Evolutionary conservation across 2,329 filamentous ascomycete genomes (phyloP).

Genomic region (Neopestalotiopsis sp.): DNA sequence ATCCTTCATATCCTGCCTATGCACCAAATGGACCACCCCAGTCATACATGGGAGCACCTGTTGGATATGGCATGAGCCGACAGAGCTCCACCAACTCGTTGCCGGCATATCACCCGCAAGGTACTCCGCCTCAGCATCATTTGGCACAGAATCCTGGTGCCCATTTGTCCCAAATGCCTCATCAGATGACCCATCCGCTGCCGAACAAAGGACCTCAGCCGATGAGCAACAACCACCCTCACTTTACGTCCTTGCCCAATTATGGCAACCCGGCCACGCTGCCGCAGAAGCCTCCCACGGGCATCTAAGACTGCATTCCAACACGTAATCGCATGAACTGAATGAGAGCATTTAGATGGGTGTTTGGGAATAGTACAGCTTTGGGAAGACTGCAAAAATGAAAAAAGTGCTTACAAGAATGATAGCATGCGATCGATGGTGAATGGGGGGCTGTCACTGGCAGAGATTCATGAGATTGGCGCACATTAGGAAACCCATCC

Average conservation of each 20-base stretch:
- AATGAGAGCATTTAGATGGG: conserved; percentile 28
- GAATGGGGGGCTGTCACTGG: neutral
- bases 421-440: neutral
- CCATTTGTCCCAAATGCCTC: conserved; percentile 49
- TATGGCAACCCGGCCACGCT: conserved; percentile 66
- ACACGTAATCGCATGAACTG: conserved; percentile 18
- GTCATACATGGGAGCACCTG: conserved; percentile 47
- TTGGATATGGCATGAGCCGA: conserved; percentile 60
- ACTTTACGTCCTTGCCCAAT: conserved; percentile 59
- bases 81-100: conserved; percentile 62
- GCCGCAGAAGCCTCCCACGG: conserved; percentile 63
- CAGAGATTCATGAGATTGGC: conserved; percentile 5
- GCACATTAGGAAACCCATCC: conserved; percentile 7
- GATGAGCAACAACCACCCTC: conserved; percentile 22
- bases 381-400: conserved; percentile 47
- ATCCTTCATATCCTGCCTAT: conserved; percentile 55
- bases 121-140: conserved; percentile 40
- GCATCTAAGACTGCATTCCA: conserved; percentile 44
- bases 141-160: conserved; percentile 45
- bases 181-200: conserved; percentile 39
- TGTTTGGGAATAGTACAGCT: conserved; percentile 16
- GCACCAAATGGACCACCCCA: conserved; percentile 52
- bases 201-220: conserved; percentile 46
- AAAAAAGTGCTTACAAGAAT: conserved; percentile 26
- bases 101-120: conserved; percentile 52